These are phyloP conservation scores for Quercus parvula DNA, from an alignment of 306 rosid species.

Conservation along the genomic window DNA sequence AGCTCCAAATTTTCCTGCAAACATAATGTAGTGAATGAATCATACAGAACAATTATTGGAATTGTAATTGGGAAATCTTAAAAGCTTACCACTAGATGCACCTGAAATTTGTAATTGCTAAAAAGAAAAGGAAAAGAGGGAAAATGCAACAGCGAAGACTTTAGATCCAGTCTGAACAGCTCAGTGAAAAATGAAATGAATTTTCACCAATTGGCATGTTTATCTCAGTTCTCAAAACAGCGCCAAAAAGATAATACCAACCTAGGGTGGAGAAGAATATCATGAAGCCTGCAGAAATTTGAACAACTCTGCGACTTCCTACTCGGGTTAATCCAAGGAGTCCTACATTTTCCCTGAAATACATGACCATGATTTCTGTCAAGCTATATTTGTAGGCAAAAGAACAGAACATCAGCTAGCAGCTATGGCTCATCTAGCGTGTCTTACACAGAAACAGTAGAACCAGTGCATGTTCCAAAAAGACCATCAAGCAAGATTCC, in stretches of 20 bases:
- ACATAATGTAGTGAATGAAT: background rate
- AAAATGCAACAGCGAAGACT: background rate
- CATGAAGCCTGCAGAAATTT: slow-evolving; percentile 95
- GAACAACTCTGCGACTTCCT: slow-evolving; percentile 96
- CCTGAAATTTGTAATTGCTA: background rate
- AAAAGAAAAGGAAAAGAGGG: background rate
- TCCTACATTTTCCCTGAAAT: slow-evolving; percentile 87
- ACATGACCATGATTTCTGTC: slow-evolving; percentile 18
- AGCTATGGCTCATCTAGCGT: slow-evolving; percentile 2
- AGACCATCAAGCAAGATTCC: slow-evolving; percentile 88
- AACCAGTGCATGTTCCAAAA: slow-evolving; percentile 82
- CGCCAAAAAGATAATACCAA: slow-evolving; percentile 25
- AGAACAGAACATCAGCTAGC: background rate
- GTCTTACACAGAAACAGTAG: slow-evolving; percentile 94
- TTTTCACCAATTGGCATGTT: background rate
- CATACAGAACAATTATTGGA: background rate
- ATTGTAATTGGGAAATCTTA: background rate
- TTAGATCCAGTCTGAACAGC: background rate
- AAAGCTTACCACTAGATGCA: background rate
- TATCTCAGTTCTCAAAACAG: background rate
- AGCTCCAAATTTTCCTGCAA: slow-evolving; percentile 92
- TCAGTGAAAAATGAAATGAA: background rate
- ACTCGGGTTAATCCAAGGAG: slow-evolving; percentile 96
- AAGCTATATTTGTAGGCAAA: slow-evolving; percentile 9
- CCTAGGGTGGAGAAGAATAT: slow-evolving; percentile 92